Evolutionary conservation across 805 yeast species (phyloP).

Genomic region (Nakazawaea siamensis): DNA sequence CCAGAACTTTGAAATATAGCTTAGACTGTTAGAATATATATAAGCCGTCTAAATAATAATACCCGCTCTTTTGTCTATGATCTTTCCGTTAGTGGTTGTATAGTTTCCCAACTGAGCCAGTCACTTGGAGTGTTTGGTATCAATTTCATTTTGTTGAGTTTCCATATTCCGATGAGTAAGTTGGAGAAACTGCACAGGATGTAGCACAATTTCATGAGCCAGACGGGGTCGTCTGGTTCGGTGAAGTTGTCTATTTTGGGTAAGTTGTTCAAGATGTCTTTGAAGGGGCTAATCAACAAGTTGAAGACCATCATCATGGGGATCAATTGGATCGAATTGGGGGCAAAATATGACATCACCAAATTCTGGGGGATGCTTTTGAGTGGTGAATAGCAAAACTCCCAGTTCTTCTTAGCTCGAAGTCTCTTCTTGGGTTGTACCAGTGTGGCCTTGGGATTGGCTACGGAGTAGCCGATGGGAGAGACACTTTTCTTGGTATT

Average conservation of each 20-base stretch:
- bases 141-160: constrained; percentile 80
- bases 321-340: constrained; percentile 80
- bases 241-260: constrained; percentile 35
- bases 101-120: constrained; percentile 82
- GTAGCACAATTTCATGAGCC: constrained; percentile 19
- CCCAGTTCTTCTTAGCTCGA: constrained; percentile 73
- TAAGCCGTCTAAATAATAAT: too few species aligned
- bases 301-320: constrained; percentile 86
- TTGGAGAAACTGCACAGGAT: constrained; percentile 38
- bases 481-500: too few species aligned
- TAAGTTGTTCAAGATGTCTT: constrained; percentile 55
- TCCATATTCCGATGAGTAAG: constrained; percentile 75
- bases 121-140: constrained; percentile 84
- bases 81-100: constrained; percentile 19
- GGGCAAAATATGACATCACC: constrained; percentile 88
- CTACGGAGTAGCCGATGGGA: too few species aligned
- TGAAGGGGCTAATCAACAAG: constrained; percentile 72
- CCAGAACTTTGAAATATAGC: constrained; percentile 35
- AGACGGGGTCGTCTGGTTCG: constrained; percentile 13
- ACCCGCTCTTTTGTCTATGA: neutral
- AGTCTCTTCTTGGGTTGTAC: constrained; percentile 25
- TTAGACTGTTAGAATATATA: constrained; percentile 28
- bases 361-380: constrained; percentile 84
- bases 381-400: constrained; percentile 72
- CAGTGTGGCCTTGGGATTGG: too few species aligned